Evolutionary conservation across 345 rosid species (phyloP), one percentile per base, ranked within the genome.

Genomic region (Brassica cretica): DNA sequence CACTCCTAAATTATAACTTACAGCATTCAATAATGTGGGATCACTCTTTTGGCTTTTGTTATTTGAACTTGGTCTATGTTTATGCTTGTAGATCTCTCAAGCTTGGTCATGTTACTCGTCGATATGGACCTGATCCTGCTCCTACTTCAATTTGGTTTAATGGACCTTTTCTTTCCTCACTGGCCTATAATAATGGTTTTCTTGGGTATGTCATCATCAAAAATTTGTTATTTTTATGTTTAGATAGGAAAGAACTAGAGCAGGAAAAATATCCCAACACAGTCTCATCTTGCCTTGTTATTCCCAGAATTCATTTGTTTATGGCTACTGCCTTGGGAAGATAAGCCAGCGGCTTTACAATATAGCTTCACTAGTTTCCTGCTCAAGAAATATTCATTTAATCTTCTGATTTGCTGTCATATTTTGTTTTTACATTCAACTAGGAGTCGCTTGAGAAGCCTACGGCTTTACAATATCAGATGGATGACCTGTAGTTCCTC

Each of bases 101-200:
- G 83, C 91, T 93, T 75, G 97, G 97, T 12, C 33, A 89, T 76
- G 89, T 91, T 78, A 86, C 89, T 18, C 87, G 92, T 24, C 87
- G 92, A 27, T 72, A 82, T 25, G 51, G 77, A 18, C 81, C 84
- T 30, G 83, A 81, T 76, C 10, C 61, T 71, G 0, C 32, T 55
- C 7, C 24, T 21, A 1, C 24, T 21, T 1, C 83, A 11, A 85
- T 86, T 75, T 78, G 87, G 82, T 89, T 91, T 66, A 84, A 88
- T 4, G 84, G 89, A 72, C 81, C 89, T 76, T 91, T 95, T 82
- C 86, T 91, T 70, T 75, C 82, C 65, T 80, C 97, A 19, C 80
- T 93, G 65, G 82, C 73, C 9, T 46, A 15, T 60, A 78, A 78
- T 24, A 55, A 46, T 66, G 81, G 72, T 7, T 78, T 29, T 72